Conservation (phyloP, 305 asterid genomes). For the Solanum hybrid region DNA sequence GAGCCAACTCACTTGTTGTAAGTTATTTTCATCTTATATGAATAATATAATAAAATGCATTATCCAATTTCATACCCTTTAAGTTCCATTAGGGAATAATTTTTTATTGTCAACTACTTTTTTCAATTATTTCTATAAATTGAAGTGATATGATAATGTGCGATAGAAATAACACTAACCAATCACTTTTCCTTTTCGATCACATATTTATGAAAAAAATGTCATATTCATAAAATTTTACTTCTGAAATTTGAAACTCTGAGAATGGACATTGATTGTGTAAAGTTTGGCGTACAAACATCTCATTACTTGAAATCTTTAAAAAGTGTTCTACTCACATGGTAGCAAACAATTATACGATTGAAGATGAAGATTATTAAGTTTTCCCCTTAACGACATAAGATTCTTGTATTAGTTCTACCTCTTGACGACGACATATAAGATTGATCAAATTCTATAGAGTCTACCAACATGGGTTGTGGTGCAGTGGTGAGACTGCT, state of each 20-base stretch:
- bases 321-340: neutral
- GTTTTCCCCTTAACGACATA: too few species aligned
- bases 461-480: neutral
- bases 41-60: neutral
- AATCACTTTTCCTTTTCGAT: too few species aligned
- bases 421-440: neutral
- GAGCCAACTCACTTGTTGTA: neutral
- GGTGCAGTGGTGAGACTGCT: too few species aligned
- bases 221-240: too few species aligned
- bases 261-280: neutral
- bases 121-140: neutral
- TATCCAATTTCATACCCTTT: neutral
- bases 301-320: neutral
- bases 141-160: neutral
- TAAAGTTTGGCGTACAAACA: neutral
- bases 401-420: neutral
- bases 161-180: neutral
- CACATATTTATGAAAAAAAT: too few species aligned
- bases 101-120: neutral
- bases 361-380: too few species aligned
- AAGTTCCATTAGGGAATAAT: too few species aligned
- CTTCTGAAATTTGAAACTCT: neutral
- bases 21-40: neutral
- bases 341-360: too few species aligned
- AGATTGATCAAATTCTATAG: neutral